A percentile compares a stretch with the other conserved stretches of the same genome.
Evolutionary conservation across 805 yeast species (phyloP).

Genomic region (Zygotorulaspora sp.): DNA sequence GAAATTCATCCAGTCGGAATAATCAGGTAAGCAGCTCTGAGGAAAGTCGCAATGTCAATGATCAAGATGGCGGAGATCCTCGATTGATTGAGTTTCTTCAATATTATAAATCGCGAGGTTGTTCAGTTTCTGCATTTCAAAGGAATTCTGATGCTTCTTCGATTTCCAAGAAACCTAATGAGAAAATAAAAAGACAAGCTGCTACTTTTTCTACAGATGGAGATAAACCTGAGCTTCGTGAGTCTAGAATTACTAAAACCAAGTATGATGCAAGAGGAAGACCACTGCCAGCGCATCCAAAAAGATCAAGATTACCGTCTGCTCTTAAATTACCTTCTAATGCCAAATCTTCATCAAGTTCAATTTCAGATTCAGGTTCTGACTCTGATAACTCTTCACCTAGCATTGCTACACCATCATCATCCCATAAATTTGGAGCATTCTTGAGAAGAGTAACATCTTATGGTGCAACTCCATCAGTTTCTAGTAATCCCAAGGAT

Average conservation of each 20-base stretch:
- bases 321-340: constrained; percentile 36
- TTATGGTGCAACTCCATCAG: constrained; percentile 17
- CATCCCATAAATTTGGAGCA: constrained; percentile 33
- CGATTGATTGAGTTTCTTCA: constrained; percentile 45
- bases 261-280: constrained; percentile 40
- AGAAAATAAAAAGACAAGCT: background rate
- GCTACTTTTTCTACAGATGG: constrained; percentile 28
- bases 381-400: constrained; percentile 16
- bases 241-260: constrained; percentile 15
- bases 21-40: background rate
- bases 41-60: background rate
- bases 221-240: constrained; percentile 2
- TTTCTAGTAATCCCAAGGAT: constrained; percentile 10
- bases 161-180: background rate
- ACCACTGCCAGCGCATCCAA: constrained; percentile 51
- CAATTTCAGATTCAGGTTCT: constrained; percentile 6
- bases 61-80: constrained; percentile 38
- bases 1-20: background rate
- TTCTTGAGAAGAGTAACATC: constrained; percentile 33
- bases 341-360: constrained; percentile 7
- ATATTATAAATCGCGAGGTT: constrained; percentile 33
- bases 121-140: constrained; percentile 23
- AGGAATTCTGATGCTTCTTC: constrained; percentile 24
- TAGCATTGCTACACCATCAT: constrained; percentile 6
- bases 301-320: constrained; percentile 44